A percentile compares a stretch with the other conserved stretches of the same genome.
Evolutionary conservation across 768 basidiomycete species (phyloP).

Genomic region (Favolaschia claudopus): DNA sequence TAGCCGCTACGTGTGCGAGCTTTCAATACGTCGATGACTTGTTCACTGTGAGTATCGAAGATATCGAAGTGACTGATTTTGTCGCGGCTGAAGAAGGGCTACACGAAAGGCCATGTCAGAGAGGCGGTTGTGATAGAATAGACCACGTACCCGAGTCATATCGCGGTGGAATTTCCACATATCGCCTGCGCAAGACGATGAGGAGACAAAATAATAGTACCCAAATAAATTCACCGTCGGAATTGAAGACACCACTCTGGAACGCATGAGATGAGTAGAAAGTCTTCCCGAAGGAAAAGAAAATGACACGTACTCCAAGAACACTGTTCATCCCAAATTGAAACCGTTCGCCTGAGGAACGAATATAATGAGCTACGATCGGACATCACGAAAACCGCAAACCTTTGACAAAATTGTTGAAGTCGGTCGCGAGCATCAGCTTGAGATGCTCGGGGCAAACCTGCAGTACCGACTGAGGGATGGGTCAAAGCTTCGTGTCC

Average conservation of each 20-base stretch:
- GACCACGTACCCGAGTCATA: slow-evolving; percentile 23
- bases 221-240: slow-evolving; percentile 50
- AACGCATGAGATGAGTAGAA: not conserved
- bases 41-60: slow-evolving; percentile 57
- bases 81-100: slow-evolving; percentile 67
- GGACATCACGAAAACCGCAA: too few relatives aligned
- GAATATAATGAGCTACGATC: not conserved
- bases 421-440: slow-evolving; percentile 34
- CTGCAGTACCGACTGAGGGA: not conserved
- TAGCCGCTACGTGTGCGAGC: slow-evolving; percentile 52
- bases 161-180: slow-evolving; percentile 60
- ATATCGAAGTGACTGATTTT: slow-evolving; percentile 62
- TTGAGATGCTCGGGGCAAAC: slow-evolving; percentile 34
- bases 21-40: slow-evolving; percentile 52
- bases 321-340: slow-evolving; percentile 15
- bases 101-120: slow-evolving; percentile 33
- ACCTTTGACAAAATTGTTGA: slow-evolving; percentile 38
- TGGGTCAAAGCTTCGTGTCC: not conserved
- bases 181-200: slow-evolving; percentile 46
- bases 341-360: slow-evolving; percentile 29
- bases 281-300: not conserved
- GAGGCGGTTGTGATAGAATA: not conserved
- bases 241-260: slow-evolving; percentile 63
- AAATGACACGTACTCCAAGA: slow-evolving; percentile 14
- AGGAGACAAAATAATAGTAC: not conserved